Evolutionary conservation across 1,284 basidiomycete genomes (phyloP), one percentile per base, ranked within the genome.

Genomic region (Microbotryum intermedium): DNA sequence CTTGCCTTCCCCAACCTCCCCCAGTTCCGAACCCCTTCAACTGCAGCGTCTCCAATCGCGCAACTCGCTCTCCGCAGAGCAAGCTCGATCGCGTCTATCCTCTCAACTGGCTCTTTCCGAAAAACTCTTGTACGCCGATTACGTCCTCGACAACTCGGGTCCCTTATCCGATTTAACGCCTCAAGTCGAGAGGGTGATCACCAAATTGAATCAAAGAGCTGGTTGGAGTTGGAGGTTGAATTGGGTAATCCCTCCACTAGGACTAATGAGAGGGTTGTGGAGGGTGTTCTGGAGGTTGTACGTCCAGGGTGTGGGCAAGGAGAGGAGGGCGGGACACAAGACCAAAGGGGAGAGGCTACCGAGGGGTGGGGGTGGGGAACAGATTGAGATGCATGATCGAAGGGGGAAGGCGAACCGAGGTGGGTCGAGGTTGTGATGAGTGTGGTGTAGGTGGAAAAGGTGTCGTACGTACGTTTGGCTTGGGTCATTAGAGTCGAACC

Each of bases 61-160:
- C 44, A 81, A 60, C 82, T 86, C 65, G 1, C 70, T 81, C 16
- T 76, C 78, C 2, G 71, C 73, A 42, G 53, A 70, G 2, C 78
- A 79, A 58, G 93, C 93, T 0, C 76, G 77, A 42, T 75, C 86
- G 1, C 83, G 94, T 11, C 80, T 97, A 25, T 79, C 81, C 28
- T 83, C 93, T 0, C 94, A 98, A 74, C 76, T 90, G 56, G 81
- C 89, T 0, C 86, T 97, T 42, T 73, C 82, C 1, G 78, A 83
- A 26, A 98, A 98, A 75, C 77, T 91, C 7, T 70, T 77, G 11
- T 93, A 89, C 70, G 93, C 92, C 1, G 90, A 95, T 71, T 73
- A 84, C 45, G 84, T 97, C 48, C 76, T 98, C 42, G 91, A 97
- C 76, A 98, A 98, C 74, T 88, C 87, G 6, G 88, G 89, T 2